phyloP scores from a whole-genome alignment of 805 yeast species.

The Starmerella roubikii region DNA sequence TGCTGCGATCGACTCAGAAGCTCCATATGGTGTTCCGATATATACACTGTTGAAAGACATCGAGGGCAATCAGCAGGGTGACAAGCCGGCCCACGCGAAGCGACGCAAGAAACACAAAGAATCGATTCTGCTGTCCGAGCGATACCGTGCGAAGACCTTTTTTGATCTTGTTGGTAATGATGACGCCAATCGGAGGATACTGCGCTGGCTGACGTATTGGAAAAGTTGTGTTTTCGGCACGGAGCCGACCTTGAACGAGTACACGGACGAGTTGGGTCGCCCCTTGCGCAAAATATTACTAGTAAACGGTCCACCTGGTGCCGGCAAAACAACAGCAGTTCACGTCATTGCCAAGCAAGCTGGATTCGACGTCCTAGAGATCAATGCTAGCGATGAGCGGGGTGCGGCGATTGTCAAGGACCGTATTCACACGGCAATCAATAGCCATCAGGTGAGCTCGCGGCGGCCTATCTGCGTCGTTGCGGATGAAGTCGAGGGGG shows the following conservation, averaged over 20 bases:
- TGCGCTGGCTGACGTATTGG: slow-evolving; percentile 61
- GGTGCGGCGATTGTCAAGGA: slow-evolving; percentile 31
- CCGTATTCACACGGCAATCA: slow-evolving; percentile 38
- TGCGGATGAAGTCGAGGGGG: slow-evolving; percentile 84
- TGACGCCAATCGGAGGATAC: slow-evolving; percentile 40
- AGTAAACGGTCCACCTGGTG: slow-evolving; percentile 85
- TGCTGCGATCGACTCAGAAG: background rate
- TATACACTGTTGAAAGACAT: slow-evolving; percentile 6
- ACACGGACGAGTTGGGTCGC: slow-evolving; percentile 38
- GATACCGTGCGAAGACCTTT: slow-evolving; percentile 53
- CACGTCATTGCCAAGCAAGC: slow-evolving; percentile 72
- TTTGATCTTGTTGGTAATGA: slow-evolving; percentile 61
- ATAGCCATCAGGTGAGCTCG: slow-evolving; percentile 32
- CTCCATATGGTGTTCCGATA: slow-evolving; percentile 19
- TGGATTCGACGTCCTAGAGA: slow-evolving; percentile 67
- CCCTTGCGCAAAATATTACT: slow-evolving; percentile 45
- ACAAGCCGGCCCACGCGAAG: background rate
- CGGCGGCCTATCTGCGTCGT: slow-evolving; percentile 70
- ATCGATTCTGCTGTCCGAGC: slow-evolving; percentile 39
- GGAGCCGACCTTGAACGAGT: slow-evolving; percentile 5
- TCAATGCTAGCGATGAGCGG: slow-evolving; percentile 76
- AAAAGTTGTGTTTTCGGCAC: slow-evolving; percentile 18
- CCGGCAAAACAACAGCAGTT: slow-evolving; percentile 82
- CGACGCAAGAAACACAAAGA: background rate
- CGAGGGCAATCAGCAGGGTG: background rate